Conservation (phyloP, 352 stramenopile genomes). For the Phytophthora litchii region DNA sequence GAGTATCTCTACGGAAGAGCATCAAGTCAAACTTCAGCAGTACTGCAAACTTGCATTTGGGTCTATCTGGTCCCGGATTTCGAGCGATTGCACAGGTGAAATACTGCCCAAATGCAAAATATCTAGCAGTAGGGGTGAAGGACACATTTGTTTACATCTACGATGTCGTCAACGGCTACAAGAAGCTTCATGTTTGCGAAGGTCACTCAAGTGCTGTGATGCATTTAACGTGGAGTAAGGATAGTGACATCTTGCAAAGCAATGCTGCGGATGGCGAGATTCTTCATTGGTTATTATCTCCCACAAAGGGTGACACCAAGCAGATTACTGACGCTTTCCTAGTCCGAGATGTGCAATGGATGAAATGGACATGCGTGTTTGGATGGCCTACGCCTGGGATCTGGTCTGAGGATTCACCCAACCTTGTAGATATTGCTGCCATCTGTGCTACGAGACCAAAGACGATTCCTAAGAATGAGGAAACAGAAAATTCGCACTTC, state of each 20-base stretch:
- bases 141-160: constrained; percentile 76
- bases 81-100: constrained; percentile 51
- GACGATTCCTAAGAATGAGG: neutral
- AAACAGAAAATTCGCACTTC: neutral
- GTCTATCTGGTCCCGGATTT: constrained; percentile 8
- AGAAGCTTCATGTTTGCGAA: constrained; percentile 66
- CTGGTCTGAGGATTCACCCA: constrained; percentile 59
- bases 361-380: constrained; percentile 73
- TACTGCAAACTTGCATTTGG: constrained; percentile 20
- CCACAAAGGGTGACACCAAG: constrained; percentile 43
- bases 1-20: constrained; percentile 47
- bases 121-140: constrained; percentile 55
- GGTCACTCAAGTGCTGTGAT: constrained; percentile 82
- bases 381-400: constrained; percentile 69
- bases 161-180: constrained; percentile 53
- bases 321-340: constrained; percentile 70
- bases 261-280: constrained; percentile 79
- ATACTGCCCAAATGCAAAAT: constrained; percentile 54
- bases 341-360: constrained; percentile 63
- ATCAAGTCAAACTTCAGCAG: constrained; percentile 34
- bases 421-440: constrained; percentile 54
- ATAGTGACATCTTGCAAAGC: constrained; percentile 80
- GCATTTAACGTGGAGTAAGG: constrained; percentile 89
- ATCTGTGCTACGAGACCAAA: constrained; percentile 47
- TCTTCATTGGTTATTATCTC: constrained; percentile 55